Conservation (phyloP, 2,329 filamentous ascomycete species). For the Cylindrodendrum hubeiense region DNA sequence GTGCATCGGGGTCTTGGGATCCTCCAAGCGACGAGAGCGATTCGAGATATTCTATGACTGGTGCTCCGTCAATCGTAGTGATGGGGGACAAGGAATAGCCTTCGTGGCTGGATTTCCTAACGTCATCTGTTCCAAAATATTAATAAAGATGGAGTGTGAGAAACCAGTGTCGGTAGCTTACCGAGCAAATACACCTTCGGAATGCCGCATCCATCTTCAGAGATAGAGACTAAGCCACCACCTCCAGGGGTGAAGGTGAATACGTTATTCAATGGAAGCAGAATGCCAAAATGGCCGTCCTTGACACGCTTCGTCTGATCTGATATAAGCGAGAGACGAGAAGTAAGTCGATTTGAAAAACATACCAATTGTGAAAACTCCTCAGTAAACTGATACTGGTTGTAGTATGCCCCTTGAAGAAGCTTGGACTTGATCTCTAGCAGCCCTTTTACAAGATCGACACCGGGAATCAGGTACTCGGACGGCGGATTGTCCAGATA, state of each 20-base stretch:
- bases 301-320: background rate
- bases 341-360: background rate
- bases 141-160: too few species aligned
- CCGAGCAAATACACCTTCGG: too few species aligned
- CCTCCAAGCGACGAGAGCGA: background rate
- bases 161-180: too few species aligned
- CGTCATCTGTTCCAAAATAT: too few species aligned
- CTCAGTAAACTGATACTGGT: background rate
- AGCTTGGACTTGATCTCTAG: background rate
- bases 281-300: too few species aligned
- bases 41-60: background rate
- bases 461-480: background rate
- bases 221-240: too few species aligned
- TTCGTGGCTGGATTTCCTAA: too few species aligned
- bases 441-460: background rate
- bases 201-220: too few species aligned
- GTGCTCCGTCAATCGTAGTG: background rate
- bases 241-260: too few species aligned
- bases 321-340: background rate
- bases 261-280: too few species aligned
- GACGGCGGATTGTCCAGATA: background rate
- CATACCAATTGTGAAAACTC: background rate
- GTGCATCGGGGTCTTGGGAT: slow-evolving; percentile 12
- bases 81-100: background rate
- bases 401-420: background rate